These are phyloP conservation scores for Trichophaea hybrida DNA, from an alignment of 2,329 filamentous ascomycete genomes.

Conservation along the genomic window DNA sequence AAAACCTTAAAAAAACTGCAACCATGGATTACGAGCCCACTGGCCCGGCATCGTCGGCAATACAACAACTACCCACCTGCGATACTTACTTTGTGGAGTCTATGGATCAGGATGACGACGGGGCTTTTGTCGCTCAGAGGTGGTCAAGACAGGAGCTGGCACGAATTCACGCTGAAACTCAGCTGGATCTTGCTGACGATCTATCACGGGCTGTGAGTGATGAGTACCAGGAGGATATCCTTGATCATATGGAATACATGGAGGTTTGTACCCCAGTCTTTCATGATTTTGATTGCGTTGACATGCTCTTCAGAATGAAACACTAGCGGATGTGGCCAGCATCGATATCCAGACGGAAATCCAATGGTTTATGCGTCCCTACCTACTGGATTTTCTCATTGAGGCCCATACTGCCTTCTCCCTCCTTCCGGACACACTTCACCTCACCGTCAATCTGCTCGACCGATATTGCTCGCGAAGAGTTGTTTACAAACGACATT, in stretches of 20 bases:
- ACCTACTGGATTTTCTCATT: slow-evolving; percentile 93
- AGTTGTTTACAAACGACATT: slow-evolving; percentile 97
- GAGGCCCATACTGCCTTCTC: slow-evolving; percentile 94
- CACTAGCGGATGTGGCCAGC: slow-evolving; percentile 85
- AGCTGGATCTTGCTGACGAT: slow-evolving; percentile 78
- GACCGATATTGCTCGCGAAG: slow-evolving; percentile 96
- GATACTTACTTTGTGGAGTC: slow-evolving; percentile 55
- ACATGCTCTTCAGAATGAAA: slow-evolving; percentile 48
- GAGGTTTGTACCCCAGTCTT: slow-evolving; percentile 44
- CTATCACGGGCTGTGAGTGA: slow-evolving; percentile 72
- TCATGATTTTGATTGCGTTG: not conserved
- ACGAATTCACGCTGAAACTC: slow-evolving; percentile 58
- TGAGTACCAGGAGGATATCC: slow-evolving; percentile 86
- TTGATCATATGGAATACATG: slow-evolving; percentile 91
- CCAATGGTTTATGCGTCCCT: slow-evolving; percentile 98
- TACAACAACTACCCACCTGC: slow-evolving; percentile 46
- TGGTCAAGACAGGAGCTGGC: slow-evolving; percentile 24
- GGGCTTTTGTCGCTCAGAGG: slow-evolving; percentile 24
- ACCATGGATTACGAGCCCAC: slow-evolving; percentile 35
- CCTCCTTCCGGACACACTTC: slow-evolving; percentile 83
- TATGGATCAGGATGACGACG: slow-evolving; percentile 40
- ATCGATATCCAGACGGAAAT: slow-evolving; percentile 99
- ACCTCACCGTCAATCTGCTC: slow-evolving; percentile 89
- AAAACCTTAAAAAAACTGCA: slow-evolving; percentile 29
- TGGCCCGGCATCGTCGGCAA: slow-evolving; percentile 35